These are phyloP conservation scores for Zygosaccharomyces lentus DNA, from an alignment of 805 yeast genomes.

Conservation along the genomic window DNA sequence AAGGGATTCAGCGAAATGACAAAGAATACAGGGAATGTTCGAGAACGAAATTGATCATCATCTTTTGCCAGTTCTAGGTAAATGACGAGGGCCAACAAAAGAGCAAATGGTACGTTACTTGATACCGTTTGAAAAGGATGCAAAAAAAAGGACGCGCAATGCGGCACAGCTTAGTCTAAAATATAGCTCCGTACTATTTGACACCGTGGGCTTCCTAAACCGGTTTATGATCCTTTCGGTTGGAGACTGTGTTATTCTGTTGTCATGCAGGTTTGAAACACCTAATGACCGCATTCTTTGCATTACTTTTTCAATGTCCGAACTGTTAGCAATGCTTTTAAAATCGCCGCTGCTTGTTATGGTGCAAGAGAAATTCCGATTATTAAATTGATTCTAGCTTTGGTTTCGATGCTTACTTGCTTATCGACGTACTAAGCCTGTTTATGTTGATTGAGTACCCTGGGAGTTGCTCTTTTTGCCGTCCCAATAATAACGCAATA, in stretches of 20 bases:
- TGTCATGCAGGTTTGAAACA: not conserved
- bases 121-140: not conserved
- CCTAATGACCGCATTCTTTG: not conserved
- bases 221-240: not conserved
- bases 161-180: not conserved
- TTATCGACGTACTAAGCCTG: not conserved
- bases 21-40: not conserved
- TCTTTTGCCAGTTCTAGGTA: not conserved
- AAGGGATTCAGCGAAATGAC: not conserved
- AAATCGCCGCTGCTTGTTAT: not conserved
- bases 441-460: not conserved
- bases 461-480: too few relatives aligned
- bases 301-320: not conserved
- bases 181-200: not conserved
- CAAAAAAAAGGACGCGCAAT: not conserved
- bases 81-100: not conserved
- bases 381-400: not conserved
- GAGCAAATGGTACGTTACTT: not conserved
- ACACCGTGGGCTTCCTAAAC: not conserved
- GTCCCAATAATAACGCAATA: too few relatives aligned
- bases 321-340: not conserved
- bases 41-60: not conserved
- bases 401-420: not conserved
- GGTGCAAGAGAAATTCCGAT: not conserved
- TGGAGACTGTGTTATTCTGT: not conserved